These are phyloP conservation scores for Psidium guajava DNA, from an alignment of 345 rosid genomes.

Conservation along the genomic window DNA sequence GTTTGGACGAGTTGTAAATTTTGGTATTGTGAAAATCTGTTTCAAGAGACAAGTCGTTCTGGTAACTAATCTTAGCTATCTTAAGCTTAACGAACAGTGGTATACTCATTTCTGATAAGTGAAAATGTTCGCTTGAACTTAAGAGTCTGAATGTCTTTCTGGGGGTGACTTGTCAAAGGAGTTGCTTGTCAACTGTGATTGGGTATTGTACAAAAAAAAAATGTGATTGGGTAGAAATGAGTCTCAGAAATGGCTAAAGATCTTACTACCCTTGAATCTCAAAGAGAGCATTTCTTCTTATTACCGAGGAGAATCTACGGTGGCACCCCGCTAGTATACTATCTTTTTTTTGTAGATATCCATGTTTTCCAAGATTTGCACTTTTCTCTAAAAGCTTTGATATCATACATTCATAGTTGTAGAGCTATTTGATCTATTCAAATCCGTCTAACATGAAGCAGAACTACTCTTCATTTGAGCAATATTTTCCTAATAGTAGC, in stretches of 20 bases:
- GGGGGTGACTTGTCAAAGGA: not conserved
- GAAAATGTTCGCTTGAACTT: not conserved
- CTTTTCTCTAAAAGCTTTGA: not conserved
- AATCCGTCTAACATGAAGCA: not conserved
- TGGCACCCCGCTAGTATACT: not conserved
- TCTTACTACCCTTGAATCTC: not conserved
- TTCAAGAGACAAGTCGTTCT: not conserved
- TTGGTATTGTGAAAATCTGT: not conserved
- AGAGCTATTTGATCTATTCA: not conserved
- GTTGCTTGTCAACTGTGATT: not conserved
- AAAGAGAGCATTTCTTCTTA: not conserved
- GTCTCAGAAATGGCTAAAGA: not conserved
- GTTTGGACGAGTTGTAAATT: not conserved
- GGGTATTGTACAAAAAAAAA: too few relatives aligned
- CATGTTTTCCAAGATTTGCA: not conserved
- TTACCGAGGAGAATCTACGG: not conserved
- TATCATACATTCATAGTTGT: not conserved
- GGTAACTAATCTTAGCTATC: not conserved
- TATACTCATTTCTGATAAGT: not conserved
- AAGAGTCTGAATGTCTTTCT: not conserved
- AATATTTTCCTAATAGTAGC: not conserved
- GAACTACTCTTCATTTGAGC: not conserved
- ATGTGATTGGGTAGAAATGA: not conserved
- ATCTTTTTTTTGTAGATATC: not conserved
- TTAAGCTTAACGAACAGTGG: not conserved